A percentile compares a stretch with the other conserved stretches of the same genome.
Evolutionary conservation across 2,329 filamentous ascomycete genomes (phyloP).

Genomic region (Stemphylium vesicarium): DNA sequence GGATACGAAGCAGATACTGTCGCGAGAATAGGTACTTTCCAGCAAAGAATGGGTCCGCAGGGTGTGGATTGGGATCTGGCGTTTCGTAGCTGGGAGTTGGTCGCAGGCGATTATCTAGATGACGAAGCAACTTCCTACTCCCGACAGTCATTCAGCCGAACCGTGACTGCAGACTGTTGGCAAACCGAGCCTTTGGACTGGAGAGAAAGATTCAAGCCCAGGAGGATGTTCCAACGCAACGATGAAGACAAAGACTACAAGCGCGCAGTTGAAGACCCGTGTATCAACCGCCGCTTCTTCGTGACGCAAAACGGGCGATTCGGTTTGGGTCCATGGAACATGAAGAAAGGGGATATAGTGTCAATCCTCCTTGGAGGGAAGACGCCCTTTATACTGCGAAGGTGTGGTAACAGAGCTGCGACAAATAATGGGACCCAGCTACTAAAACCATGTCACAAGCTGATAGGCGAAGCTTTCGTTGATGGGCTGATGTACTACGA

Average conservation of each 20-base stretch:
- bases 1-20: neutral
- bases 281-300: constrained; percentile 10
- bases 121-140: neutral
- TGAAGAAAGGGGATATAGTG: constrained; percentile 6
- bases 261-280: neutral
- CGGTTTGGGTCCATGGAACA: constrained; percentile 8
- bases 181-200: neutral
- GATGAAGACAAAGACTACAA: neutral
- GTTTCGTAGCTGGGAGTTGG: neutral
- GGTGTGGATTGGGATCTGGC: neutral
- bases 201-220: neutral
- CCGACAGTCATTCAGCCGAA: constrained; percentile 2
- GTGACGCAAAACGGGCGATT: constrained; percentile 3
- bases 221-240: neutral
- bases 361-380: constrained; percentile 12
- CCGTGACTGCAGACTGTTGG: constrained; percentile 8
- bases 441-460: neutral
- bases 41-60: no score
- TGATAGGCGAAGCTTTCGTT: constrained; percentile 18
- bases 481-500: constrained; percentile 12
- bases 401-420: neutral
- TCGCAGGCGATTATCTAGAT: neutral
- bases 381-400: constrained; percentile 6
- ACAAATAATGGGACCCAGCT: no score
- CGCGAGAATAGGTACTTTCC: neutral